A percentile compares a stretch with the other conserved stretches of the same genome.
These are phyloP conservation scores for Dothistroma pini DNA, from an alignment of 2,329 filamentous ascomycete genomes.

Conservation along the genomic window DNA sequence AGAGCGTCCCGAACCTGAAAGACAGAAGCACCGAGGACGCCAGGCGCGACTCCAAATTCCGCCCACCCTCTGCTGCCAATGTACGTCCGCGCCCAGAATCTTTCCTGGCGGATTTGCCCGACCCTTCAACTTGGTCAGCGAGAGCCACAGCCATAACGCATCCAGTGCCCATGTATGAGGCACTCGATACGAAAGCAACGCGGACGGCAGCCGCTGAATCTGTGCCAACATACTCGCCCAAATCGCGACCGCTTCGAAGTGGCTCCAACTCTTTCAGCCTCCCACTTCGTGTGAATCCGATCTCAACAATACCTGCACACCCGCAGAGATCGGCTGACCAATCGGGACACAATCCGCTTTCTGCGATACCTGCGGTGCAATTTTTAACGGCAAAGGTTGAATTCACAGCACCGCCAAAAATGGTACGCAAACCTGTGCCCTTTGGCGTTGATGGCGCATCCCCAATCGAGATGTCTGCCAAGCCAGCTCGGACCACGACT, in stretches of 20 bases:
- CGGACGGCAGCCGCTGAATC: not conserved
- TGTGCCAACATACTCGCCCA: not conserved
- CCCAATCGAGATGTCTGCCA: not conserved
- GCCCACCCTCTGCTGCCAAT: conserved; percentile 2
- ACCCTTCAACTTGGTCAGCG: conserved; percentile 18
- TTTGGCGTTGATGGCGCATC: not conserved
- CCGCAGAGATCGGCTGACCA: conserved; percentile 7
- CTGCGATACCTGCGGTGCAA: conserved; percentile 25
- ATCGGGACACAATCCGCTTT: conserved; percentile 15
- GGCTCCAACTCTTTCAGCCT: conserved; percentile 29
- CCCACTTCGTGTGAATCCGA: conserved; percentile 36
- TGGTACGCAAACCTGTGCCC: not conserved
- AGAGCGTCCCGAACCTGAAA: conserved; percentile 18
- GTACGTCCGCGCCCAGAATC: conserved; percentile 25
- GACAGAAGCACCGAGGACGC: not conserved
- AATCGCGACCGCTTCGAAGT: conserved; percentile 14
- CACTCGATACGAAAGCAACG: not conserved
- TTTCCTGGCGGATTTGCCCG: conserved; percentile 27
- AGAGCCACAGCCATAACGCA: conserved; percentile 11
- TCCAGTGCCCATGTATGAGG: conserved; percentile 1
- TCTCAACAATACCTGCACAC: conserved; percentile 21
- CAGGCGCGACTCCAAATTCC: conserved; percentile 1
- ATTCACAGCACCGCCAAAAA: conserved; percentile 6
- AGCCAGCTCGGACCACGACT: not conserved
- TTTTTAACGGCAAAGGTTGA: conserved; percentile 26